Conservation (phyloP, 164 flowering plant genomes). For the Platanus orientalis region DNA sequence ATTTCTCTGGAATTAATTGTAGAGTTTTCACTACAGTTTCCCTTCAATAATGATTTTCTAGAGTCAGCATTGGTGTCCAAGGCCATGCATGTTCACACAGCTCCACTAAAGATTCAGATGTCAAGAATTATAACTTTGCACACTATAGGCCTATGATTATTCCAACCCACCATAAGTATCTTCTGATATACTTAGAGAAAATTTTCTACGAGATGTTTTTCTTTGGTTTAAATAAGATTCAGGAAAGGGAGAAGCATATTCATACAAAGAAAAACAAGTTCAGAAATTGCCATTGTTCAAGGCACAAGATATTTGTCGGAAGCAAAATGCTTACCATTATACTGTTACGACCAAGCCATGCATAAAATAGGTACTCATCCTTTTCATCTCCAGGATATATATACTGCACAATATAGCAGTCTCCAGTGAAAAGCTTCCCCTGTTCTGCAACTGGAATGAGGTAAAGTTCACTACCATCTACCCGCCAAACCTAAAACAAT, state of each 20-base stretch:
- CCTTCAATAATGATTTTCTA: no score
- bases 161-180: neutral
- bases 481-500: constrained; percentile 64
- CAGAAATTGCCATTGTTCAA: neutral
- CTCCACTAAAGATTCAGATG: neutral
- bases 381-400: constrained; percentile 43
- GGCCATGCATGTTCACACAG: neutral
- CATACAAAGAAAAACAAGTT: neutral
- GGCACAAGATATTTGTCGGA: neutral
- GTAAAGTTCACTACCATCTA: constrained; percentile 35
- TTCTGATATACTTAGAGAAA: neutral
- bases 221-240: neutral
- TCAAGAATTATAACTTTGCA: neutral
- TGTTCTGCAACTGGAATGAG: constrained; percentile 35
- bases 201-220: neutral
- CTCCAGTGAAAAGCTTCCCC: constrained; percentile 57
- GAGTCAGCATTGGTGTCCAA: no score
- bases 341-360: constrained; percentile 65
- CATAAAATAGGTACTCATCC: constrained; percentile 51
- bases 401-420: constrained; percentile 71
- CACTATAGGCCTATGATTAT: neutral
- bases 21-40: no score
- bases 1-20: no score
- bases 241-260: neutral
- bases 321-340: constrained; percentile 28